phyloP scores from a whole-genome alignment of 2,329 filamentous ascomycete species.

The Claviceps quebecensis region DNA sequence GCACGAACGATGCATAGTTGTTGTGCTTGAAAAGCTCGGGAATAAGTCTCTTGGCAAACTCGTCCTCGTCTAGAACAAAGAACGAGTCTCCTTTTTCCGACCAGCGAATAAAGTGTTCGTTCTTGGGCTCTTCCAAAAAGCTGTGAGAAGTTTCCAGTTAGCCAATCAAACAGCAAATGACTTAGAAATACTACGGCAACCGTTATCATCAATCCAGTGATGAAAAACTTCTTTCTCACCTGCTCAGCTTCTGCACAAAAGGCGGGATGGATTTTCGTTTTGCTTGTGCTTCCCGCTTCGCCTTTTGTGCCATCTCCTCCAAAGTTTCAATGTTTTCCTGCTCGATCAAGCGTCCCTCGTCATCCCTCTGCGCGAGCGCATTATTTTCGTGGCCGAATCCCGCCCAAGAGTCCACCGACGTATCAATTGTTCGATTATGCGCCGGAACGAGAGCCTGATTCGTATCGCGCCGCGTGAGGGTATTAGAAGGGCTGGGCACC shows the following conservation, averaged over 20 bases:
- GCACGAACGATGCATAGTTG: slow-evolving; percentile 93
- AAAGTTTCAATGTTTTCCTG: slow-evolving; percentile 64
- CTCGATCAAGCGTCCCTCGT: slow-evolving; percentile 26
- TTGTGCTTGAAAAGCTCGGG: slow-evolving; percentile 98
- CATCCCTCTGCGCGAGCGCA: slow-evolving; percentile 22
- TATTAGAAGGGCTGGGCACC: slow-evolving; percentile 28
- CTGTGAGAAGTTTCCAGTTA: slow-evolving; percentile 29
- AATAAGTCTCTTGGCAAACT: slow-evolving; percentile 93
- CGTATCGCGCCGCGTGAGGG: slow-evolving; percentile 37
- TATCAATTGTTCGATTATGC: slow-evolving; percentile 24
- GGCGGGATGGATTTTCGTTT: slow-evolving; percentile 94
- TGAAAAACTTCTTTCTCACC: slow-evolving; percentile 38
- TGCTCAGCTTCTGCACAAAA: slow-evolving; percentile 96
- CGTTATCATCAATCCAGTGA: too few species aligned
- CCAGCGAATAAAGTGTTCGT: slow-evolving; percentile 92
- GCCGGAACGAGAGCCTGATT: slow-evolving; percentile 37
- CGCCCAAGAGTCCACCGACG: slow-evolving; percentile 25
- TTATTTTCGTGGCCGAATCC: slow-evolving; percentile 27
- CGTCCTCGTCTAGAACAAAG: slow-evolving; percentile 91
- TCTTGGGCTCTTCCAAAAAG: slow-evolving; percentile 85
- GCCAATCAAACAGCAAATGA: not conserved
- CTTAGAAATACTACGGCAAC: too few species aligned
- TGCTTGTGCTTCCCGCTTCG: slow-evolving; percentile 74
- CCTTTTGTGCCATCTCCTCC: slow-evolving; percentile 64
- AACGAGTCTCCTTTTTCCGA: slow-evolving; percentile 94